Percentiles rank a stretch among this genome's conserved stretches.
These are phyloP conservation scores for Allomyces arbusculus DNA, from an alignment of 192 early-diverging fungal species.

Conservation along the genomic window DNA sequence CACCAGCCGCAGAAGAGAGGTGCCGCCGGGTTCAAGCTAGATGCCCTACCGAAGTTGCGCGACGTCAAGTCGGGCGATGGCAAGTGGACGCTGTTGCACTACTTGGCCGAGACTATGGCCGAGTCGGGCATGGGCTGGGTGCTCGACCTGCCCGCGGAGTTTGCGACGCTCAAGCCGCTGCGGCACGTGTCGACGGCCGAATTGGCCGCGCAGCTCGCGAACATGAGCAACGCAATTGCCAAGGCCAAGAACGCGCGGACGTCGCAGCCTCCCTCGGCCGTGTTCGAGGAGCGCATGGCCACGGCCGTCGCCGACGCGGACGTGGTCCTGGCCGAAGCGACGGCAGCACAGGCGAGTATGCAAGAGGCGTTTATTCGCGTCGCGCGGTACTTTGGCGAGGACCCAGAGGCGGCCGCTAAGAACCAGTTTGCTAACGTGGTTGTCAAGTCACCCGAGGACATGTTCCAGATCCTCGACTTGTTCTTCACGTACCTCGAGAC, in stretches of 20 bases:
- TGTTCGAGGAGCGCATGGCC: slow-evolving; percentile 6
- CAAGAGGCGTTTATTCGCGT: slow-evolving; percentile 4
- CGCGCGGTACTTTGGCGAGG: slow-evolving; percentile 26
- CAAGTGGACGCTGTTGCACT: slow-evolving; percentile 31
- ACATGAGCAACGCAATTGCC: slow-evolving; percentile 7
- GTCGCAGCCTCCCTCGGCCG: slow-evolving; percentile 1
- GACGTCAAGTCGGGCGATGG: slow-evolving; percentile 37
- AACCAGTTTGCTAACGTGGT: neutral
- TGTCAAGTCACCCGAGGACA: neutral
- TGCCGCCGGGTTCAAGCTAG: slow-evolving; percentile 31
- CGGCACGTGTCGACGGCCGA: slow-evolving; percentile 18
- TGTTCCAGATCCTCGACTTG: neutral
- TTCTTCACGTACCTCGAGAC: neutral
- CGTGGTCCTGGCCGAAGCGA: slow-evolving; percentile 6
- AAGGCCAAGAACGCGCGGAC: slow-evolving; percentile 3
- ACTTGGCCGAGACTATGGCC: slow-evolving; percentile 20
- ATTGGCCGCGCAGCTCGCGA: slow-evolving; percentile 9
- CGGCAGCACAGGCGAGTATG: slow-evolving; percentile 3
- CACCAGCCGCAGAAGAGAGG: slow-evolving; percentile 4
- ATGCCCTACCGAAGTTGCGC: slow-evolving; percentile 24
- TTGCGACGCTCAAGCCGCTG: slow-evolving; percentile 13
- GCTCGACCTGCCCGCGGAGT: slow-evolving; percentile 17
- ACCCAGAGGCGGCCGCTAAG: slow-evolving; percentile 3
- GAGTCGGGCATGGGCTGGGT: slow-evolving; percentile 8
- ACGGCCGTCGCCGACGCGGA: neutral